phyloP scores from a whole-genome alignment of 441 rosid species.

The Geranium incanum region DNA sequence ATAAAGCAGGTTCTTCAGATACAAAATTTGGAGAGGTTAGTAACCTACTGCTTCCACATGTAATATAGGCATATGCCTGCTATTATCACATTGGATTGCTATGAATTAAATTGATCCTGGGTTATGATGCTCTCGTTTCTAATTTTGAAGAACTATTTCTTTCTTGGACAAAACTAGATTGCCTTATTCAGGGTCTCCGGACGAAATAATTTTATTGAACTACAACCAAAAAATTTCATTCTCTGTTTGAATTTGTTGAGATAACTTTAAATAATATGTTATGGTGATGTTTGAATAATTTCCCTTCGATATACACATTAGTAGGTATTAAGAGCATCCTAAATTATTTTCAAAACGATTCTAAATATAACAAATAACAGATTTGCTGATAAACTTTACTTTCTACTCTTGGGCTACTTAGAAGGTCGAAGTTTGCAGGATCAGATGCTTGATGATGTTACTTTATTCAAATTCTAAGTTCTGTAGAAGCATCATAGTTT shows the following conservation, averaged over 20 bases:
- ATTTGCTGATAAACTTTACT: background rate
- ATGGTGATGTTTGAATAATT: background rate
- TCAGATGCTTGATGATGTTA: background rate
- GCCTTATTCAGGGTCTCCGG: background rate
- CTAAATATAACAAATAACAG: background rate
- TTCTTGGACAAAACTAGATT: background rate
- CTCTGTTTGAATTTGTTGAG: background rate
- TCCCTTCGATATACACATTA: background rate
- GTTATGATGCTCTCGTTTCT: background rate
- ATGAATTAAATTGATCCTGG: constrained; percentile 10
- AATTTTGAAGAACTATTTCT: background rate
- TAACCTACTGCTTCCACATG: constrained; percentile 14
- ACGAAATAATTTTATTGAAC: background rate
- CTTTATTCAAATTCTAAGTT: constrained; percentile 1
- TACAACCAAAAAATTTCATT: background rate
- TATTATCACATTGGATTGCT: background rate
- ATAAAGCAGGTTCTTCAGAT: constrained; percentile 60
- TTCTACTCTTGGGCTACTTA: background rate
- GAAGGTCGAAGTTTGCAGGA: background rate
- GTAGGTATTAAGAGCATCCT: background rate
- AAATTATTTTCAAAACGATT: background rate
- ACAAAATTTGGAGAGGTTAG: constrained; percentile 93
- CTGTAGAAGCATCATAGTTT: constrained; percentile 8
- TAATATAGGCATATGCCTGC: constrained; percentile 11
- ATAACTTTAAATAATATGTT: background rate